Conservation (phyloP, 2,329 filamentous ascomycete genomes). For the Diaporthe australafricana region DNA sequence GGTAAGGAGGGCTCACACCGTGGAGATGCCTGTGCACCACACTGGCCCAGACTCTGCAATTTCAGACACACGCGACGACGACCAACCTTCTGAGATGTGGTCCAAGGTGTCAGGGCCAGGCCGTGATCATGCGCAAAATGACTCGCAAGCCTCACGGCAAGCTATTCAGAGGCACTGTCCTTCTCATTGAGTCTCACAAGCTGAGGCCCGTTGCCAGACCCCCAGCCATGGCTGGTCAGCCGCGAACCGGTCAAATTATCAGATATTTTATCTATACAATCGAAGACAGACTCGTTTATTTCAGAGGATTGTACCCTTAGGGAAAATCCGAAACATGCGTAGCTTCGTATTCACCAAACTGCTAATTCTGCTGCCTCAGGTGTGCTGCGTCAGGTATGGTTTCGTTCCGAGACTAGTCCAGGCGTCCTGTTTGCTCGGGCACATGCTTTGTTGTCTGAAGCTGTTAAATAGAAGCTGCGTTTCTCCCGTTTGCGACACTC, state of each 20-base stretch:
- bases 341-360: neutral
- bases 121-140: neutral
- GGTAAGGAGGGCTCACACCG: too few species aligned
- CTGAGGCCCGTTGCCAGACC: too few species aligned
- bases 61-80: neutral
- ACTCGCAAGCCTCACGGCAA: neutral
- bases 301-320: neutral
- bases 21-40: too few species aligned
- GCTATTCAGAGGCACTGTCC: accelerated
- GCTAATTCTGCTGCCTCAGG: neutral
- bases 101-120: neutral
- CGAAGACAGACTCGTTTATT: neutral
- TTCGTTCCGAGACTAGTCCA: neutral
- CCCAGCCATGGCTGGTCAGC: neutral
- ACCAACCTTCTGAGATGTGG: neutral
- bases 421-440: too few species aligned
- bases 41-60: neutral
- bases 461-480: too few species aligned
- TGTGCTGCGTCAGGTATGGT: neutral
- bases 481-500: too few species aligned
- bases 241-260: too few species aligned
- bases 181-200: neutral
- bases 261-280: neutral
- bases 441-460: neutral
- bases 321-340: neutral